Percentiles rank a stretch among this genome's conserved stretches.
Evolutionary conservation across 73 alveolate genomes (phyloP).

Genomic region (Blepharisma stoltei): DNA sequence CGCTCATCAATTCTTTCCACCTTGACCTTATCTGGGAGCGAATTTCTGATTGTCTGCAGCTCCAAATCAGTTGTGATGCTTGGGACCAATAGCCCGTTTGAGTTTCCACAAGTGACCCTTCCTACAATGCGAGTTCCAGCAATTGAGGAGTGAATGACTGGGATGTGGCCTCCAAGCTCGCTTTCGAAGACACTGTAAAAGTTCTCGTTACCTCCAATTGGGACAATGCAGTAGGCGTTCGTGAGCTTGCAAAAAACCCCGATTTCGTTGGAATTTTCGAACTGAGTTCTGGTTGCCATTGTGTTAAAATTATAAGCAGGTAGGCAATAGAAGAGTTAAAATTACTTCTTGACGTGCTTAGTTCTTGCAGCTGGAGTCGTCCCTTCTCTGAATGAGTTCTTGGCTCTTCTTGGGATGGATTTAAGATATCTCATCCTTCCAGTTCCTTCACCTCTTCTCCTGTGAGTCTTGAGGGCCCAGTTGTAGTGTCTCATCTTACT

Average conservation of each 20-base stretch:
- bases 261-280: constrained; percentile 93
- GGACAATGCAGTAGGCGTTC: constrained; percentile 87
- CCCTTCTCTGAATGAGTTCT: constrained; percentile 53
- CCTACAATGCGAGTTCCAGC: constrained; percentile 97
- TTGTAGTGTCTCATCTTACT: constrained; percentile 47
- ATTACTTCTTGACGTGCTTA: not conserved
- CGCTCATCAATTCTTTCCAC: constrained; percentile 97
- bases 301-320: not conserved
- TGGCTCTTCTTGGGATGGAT: constrained; percentile 44
- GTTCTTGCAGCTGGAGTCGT: constrained; percentile 11
- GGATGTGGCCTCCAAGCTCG: constrained; percentile 94
- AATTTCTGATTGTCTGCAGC: constrained; percentile 80
- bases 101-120: constrained; percentile 89
- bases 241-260: constrained; percentile 96
- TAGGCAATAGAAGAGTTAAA: too few relatives aligned
- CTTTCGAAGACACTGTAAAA: constrained; percentile 84
- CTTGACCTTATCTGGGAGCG: constrained; percentile 91
- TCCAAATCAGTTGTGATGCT: constrained; percentile 95
- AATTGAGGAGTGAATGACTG: constrained; percentile 94
- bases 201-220: constrained; percentile 95
- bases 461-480: constrained; percentile 47
- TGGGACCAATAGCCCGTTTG: constrained; percentile 96
- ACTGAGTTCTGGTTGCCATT: constrained; percentile 88
- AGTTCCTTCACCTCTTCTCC: constrained; percentile 51
- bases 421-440: constrained; percentile 55